A percentile compares a stretch with the other conserved stretches of the same genome.
phyloP scores from a whole-genome alignment of 2,329 filamentous ascomycete genomes.

The Colletotrichum paranaense region DNA sequence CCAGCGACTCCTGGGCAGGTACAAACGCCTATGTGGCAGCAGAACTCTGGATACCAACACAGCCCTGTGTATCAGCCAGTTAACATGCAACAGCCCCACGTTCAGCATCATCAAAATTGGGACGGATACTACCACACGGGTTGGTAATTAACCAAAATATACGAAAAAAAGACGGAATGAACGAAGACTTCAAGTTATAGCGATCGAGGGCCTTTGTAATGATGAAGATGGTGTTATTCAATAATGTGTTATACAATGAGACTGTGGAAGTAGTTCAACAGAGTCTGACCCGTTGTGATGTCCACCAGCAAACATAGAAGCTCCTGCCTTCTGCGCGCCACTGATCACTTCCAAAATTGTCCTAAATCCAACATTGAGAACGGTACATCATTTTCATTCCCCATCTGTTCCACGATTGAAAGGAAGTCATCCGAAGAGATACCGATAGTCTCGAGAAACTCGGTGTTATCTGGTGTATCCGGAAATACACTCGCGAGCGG shows the following conservation, averaged over 20 bases:
- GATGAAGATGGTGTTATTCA: neutral
- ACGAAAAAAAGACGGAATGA: too few relatives aligned
- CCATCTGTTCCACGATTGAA: slow-evolving; percentile 50
- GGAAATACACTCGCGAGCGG: neutral
- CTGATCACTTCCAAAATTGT: slow-evolving; percentile 6
- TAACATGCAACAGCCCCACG: neutral
- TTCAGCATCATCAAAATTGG: slow-evolving; percentile 1
- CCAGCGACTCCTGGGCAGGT: neutral
- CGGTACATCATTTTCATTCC: neutral
- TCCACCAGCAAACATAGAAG: neutral
- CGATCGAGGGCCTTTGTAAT: neutral
- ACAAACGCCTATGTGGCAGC: neutral
- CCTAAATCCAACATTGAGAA: neutral
- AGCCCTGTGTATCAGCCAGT: slow-evolving; percentile 3
- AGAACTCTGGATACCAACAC: neutral
- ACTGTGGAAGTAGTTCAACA: neutral
- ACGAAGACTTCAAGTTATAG: neutral
- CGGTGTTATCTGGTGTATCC: slow-evolving; percentile 39
- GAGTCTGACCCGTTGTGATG: too few relatives aligned
- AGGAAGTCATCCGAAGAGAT: slow-evolving; percentile 53
- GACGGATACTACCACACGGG: slow-evolving; percentile 10
- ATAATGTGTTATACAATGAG: neutral
- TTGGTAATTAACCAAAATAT: neutral
- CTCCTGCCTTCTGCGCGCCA: too few relatives aligned
- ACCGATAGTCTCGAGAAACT: slow-evolving; percentile 49